Percentiles rank a stretch among this genome's conserved stretches.
phyloP scores from a whole-genome alignment of 306 rosid genomes.

The Cicer chorassanicum region DNA sequence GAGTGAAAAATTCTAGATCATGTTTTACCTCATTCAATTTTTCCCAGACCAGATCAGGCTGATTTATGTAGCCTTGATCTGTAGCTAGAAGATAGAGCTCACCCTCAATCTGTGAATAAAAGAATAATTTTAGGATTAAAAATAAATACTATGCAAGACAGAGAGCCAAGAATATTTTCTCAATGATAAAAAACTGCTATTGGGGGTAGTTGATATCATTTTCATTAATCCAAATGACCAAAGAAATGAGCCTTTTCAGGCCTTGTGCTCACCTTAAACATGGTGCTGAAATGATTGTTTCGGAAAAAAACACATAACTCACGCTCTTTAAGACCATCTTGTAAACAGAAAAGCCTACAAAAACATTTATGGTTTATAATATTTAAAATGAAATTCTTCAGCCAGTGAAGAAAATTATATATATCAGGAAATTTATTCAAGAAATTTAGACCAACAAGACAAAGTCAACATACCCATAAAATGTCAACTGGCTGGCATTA shows the following conservation, averaged over 20 bases:
- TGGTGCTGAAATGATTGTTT: conserved; percentile 98
- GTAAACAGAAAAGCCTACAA: conserved; percentile 93
- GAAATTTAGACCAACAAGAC: conserved; percentile 28
- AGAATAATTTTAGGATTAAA: conserved; percentile 32
- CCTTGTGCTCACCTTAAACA: conserved; percentile 86
- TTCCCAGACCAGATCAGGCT: conserved; percentile 99
- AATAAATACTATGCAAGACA: conserved; percentile 34
- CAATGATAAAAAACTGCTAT: conserved; percentile 15
- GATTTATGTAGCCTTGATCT: conserved; percentile 97
- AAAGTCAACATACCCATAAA: conserved; percentile 68
- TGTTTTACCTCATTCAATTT: conserved; percentile 85
- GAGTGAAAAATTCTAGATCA: conserved; percentile 15
- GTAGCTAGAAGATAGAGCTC: conserved; percentile 96
- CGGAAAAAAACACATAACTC: conserved; percentile 97
- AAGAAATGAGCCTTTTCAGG: conserved; percentile 36
- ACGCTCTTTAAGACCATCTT: conserved; percentile 92
- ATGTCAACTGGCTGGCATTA: conserved; percentile 91
- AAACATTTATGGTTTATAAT: conserved; percentile 38
- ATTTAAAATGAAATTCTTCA: conserved; percentile 20
- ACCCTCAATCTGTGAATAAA: conserved; percentile 64
- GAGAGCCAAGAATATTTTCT: conserved; percentile 10
- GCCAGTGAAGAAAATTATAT: conserved; percentile 30
- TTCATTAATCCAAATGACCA: conserved; percentile 35
- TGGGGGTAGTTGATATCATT: conserved; percentile 33
- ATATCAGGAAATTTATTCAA: conserved; percentile 34